A percentile compares a stretch with the other conserved stretches of the same genome.
Conservation (phyloP, 345 rosid genomes). For the Garcia nutans region DNA sequence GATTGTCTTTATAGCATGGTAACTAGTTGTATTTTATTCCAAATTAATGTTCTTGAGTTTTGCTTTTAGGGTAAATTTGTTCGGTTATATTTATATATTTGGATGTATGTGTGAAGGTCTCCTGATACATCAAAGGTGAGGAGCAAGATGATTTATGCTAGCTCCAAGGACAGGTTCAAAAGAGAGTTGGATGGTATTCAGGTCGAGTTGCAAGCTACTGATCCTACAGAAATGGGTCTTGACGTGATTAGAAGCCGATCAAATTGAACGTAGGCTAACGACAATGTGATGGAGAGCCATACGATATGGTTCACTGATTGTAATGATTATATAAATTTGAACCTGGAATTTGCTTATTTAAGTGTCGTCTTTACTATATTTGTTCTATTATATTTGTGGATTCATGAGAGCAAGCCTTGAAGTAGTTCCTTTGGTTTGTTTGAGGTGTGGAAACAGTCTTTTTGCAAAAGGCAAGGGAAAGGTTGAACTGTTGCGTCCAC, state of each 20-base stretch:
- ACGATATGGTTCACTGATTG: constrained; percentile 25
- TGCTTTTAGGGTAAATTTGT: background rate
- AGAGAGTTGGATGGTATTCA: constrained; percentile 68
- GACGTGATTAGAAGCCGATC: constrained; percentile 65
- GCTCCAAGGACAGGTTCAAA: constrained; percentile 68
- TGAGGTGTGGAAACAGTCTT: too few relatives aligned
- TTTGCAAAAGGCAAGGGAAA: too few relatives aligned
- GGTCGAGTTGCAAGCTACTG: constrained; percentile 68
- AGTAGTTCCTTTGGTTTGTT: too few relatives aligned
- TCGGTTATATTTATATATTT: background rate
- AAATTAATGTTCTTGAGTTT: background rate
- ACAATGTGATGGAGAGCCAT: constrained; percentile 17
- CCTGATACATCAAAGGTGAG: constrained; percentile 61
- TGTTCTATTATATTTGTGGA: constrained; percentile 21
- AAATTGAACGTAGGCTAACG: constrained; percentile 29
- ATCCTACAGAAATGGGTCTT: constrained; percentile 67
- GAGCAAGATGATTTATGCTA: constrained; percentile 75
- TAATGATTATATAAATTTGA: constrained; percentile 34
- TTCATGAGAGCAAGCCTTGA: constrained; percentile 22
- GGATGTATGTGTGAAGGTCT: constrained; percentile 39
- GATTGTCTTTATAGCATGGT: constrained; percentile 70
- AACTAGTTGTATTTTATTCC: constrained; percentile 8
- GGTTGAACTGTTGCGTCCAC: too few relatives aligned
- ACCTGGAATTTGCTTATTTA: constrained; percentile 24
- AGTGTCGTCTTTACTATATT: constrained; percentile 15